Percentiles rank a stretch among this genome's conserved stretches.
phyloP scores from a whole-genome alignment of 495 filamentous ascomycete species.

The Clavariopsis aquatica region DNA sequence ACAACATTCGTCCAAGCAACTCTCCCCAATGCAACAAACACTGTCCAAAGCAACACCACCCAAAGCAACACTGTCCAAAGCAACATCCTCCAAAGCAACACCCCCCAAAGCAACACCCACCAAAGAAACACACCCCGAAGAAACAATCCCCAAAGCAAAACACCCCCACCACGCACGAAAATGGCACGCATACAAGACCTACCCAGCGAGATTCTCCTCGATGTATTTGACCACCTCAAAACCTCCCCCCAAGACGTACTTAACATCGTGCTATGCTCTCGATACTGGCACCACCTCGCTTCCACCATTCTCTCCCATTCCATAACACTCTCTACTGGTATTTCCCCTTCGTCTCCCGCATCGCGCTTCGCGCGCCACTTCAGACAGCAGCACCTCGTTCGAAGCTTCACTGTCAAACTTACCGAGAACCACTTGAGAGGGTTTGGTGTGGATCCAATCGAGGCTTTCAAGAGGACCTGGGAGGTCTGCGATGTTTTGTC shows the following conservation, averaged over 20 bases:
- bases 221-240: slow-evolving; percentile 17
- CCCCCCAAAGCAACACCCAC: background rate
- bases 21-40: no score
- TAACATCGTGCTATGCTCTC: background rate
- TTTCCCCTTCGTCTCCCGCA: background rate
- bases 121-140: background rate
- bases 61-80: no score
- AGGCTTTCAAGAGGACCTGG: slow-evolving; percentile 2
- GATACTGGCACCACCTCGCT: slow-evolving; percentile 1
- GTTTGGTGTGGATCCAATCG: slow-evolving; percentile 3
- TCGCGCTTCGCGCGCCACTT: background rate
- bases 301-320: background rate
- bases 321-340: slow-evolving; percentile 3
- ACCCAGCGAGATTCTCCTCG: slow-evolving; percentile 17
- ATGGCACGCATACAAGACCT: background rate
- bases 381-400: slow-evolving; percentile 1
- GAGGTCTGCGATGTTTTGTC: slow-evolving; percentile 8
- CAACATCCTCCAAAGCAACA: background rate
- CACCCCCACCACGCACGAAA: background rate
- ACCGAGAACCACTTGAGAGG: slow-evolving; percentile 17
- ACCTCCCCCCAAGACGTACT: background rate
- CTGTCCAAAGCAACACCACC: no score
- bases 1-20: background rate
- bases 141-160: no score
- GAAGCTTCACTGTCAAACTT: slow-evolving; percentile 4